Evolutionary conservation across 139 green algal genomes (phyloP).

Genomic region (Edaphochlamys debaryana): DNA sequence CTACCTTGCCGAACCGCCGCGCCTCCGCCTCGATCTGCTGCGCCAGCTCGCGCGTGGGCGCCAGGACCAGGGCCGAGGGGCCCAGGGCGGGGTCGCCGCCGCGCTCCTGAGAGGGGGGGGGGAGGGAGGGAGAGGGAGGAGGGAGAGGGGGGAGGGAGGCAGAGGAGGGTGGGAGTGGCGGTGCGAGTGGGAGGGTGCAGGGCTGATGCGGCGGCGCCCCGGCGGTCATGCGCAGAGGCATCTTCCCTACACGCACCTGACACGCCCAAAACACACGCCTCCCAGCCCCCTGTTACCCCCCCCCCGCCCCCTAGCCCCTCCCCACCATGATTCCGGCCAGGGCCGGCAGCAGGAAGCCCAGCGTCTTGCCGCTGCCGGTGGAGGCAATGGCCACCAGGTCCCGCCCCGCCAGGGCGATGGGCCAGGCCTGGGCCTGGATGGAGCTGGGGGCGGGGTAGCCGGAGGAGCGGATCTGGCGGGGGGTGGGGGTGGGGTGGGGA

Average conservation of each 20-base stretch:
- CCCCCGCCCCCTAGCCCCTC: too few relatives aligned
- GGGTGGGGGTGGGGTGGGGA: neutral
- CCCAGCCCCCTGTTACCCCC: too few relatives aligned
- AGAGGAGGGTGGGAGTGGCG: too few relatives aligned
- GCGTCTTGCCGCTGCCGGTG: conserved; percentile 86
- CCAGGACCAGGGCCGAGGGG: conserved; percentile 77
- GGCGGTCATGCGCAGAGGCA: too few relatives aligned
- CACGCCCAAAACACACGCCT: too few relatives aligned
- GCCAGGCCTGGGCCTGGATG: conserved; percentile 89
- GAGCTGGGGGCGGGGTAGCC: conserved; percentile 76
- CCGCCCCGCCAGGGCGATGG: conserved; percentile 74
- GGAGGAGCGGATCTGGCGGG: conserved; percentile 41
- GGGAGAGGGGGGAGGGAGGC: too few relatives aligned
- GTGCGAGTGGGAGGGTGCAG: neutral
- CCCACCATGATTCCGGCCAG: conserved; percentile 45
- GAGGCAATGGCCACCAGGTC: conserved; percentile 86
- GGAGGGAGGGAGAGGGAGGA: neutral
- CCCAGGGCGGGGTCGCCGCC: conserved; percentile 18
- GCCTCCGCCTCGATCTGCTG: conserved; percentile 62
- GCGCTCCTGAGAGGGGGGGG: neutral
- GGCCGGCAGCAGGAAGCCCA: conserved; percentile 72
- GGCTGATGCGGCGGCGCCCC: neutral
- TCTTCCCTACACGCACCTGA: too few relatives aligned
- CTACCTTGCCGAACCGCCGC: neutral
- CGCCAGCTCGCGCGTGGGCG: conserved; percentile 89